Evolutionary conservation across 164 flowering plant species (phyloP).

Genomic region (Houttuynia cordata): DNA sequence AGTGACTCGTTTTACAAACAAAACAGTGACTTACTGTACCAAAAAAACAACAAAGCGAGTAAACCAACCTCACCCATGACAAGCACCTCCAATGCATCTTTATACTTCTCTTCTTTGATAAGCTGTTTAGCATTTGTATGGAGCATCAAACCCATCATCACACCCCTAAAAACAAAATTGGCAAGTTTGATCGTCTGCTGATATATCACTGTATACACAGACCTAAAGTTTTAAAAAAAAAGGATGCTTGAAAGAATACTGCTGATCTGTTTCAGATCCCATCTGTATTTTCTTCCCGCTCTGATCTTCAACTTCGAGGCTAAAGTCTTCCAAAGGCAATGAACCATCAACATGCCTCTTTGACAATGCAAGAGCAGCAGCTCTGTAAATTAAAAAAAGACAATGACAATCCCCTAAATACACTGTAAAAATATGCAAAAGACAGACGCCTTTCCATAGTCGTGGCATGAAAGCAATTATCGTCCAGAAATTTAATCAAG

Average conservation of each 20-base stretch:
- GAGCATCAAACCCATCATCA: constrained; percentile 96
- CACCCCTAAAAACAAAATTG: constrained; percentile 34
- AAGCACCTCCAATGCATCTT: constrained; percentile 90
- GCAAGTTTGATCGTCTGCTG: neutral
- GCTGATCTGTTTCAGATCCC: constrained; percentile 79
- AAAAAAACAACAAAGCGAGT: too few relatives aligned
- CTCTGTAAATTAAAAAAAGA: constrained; percentile 24
- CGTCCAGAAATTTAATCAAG: too few relatives aligned
- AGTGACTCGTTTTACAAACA: too few relatives aligned
- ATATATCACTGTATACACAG: neutral
- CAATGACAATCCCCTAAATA: neutral
- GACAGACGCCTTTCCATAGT: too few relatives aligned
- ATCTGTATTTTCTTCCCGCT: constrained; percentile 60
- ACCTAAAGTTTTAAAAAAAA: neutral
- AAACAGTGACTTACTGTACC: too few relatives aligned
- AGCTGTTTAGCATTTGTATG: constrained; percentile 66
- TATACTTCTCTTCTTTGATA: constrained; percentile 37
- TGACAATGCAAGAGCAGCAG: constrained; percentile 59
- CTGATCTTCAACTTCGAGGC: constrained; percentile 82
- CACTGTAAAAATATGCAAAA: neutral
- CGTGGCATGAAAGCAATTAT: neutral
- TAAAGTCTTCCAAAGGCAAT: constrained; percentile 63
- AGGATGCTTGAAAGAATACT: constrained; percentile 23
- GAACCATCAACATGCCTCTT: constrained; percentile 74
- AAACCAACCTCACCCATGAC: constrained; percentile 75